Evolutionary conservation across 1,139 yeast genomes (phyloP), one percentile per base, ranked within the genome.

Genomic region (Eremothecium sinecaudum): DNA sequence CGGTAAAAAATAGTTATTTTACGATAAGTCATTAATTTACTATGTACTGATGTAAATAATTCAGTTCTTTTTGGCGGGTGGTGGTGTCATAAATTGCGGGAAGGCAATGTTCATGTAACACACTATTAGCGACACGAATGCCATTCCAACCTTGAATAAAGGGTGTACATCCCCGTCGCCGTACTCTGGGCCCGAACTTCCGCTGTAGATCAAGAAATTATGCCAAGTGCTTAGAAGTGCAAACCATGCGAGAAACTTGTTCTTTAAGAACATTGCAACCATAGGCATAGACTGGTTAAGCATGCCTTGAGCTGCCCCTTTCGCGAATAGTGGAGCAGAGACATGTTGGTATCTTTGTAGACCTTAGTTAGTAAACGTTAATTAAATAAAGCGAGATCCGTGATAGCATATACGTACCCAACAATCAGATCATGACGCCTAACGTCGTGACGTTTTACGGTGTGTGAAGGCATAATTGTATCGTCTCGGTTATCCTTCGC

Each of bases 231-330:
- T 55, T 12, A 57, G 39, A 11, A 57, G 24, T 1, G 59, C 46
- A 27, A 54, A 49, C 61, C 64, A 57, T 31, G 58, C 56, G 37
- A 61, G 32, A 43, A 54, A 51, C 52, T 53, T 44, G 50, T 53
- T 56, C 38, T 47, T 64, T 63, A 69, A 58, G 51, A 69, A 67
- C 75, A 75, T 73, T 29, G 81, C 80, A 6, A 78, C 77, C 79
- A 75, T 73, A 24, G 82, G 81, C 61, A 75, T 68, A 13, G 78
- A 64, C 53, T 75, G 80, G 19, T 74, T 64, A 24, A 75, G 57
- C 31, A 56, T 29, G 20, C 60, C 59, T 4, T 56, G 43, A 4
- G 52, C 21, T 17, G 45, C 42, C 51, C 67, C 58, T 24, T 67
- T 61, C 3, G 69, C 52, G 12, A 68, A 64, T 11, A 61, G 53